phyloP scores from a whole-genome alignment of 176 grass and related monocot species.

The Raddia guianensis region DNA sequence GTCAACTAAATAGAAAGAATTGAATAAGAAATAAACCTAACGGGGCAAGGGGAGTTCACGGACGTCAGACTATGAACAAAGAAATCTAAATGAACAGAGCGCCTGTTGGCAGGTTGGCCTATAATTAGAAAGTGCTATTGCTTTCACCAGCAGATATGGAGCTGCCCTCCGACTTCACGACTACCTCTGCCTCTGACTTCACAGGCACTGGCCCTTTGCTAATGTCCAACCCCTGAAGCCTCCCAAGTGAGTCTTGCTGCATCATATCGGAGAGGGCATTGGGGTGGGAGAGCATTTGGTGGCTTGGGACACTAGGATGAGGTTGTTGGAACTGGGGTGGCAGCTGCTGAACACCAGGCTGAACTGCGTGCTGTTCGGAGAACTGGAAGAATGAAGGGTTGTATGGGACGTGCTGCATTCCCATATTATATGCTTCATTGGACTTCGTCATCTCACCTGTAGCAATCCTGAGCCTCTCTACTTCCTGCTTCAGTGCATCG shows the following conservation, averaged over 20 bases:
- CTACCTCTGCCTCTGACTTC: constrained; percentile 67
- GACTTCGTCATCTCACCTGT: constrained; percentile 67
- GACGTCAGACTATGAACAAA: constrained; percentile 74
- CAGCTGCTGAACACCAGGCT: constrained; percentile 62
- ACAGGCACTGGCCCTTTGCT: constrained; percentile 62
- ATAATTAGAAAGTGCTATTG: constrained; percentile 70
- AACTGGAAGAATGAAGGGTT: constrained; percentile 70
- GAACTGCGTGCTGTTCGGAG: constrained; percentile 41
- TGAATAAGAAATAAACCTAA: constrained; percentile 58
- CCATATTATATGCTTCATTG: constrained; percentile 64
- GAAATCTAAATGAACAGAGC: constrained; percentile 40
- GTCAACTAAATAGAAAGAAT: constrained; percentile 60
- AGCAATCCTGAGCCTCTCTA: constrained; percentile 80
- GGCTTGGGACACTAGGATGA: constrained; percentile 50
- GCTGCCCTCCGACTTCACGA: constrained; percentile 68
- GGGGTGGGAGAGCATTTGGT: constrained; percentile 60
- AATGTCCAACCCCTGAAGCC: constrained; percentile 79
- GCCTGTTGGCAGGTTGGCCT: constrained; percentile 35
- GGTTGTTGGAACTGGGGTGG: constrained; percentile 62
- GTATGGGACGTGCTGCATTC: constrained; percentile 70
- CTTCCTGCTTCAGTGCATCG: constrained; percentile 77
- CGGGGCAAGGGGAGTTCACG: neutral
- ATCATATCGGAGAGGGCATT: constrained; percentile 75
- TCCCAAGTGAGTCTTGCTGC: constrained; percentile 78
- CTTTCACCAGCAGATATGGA: constrained; percentile 80